Evolutionary conservation across 192 early-diverging fungal genomes (phyloP).

Genomic region (Entomortierella chlamydospora): DNA sequence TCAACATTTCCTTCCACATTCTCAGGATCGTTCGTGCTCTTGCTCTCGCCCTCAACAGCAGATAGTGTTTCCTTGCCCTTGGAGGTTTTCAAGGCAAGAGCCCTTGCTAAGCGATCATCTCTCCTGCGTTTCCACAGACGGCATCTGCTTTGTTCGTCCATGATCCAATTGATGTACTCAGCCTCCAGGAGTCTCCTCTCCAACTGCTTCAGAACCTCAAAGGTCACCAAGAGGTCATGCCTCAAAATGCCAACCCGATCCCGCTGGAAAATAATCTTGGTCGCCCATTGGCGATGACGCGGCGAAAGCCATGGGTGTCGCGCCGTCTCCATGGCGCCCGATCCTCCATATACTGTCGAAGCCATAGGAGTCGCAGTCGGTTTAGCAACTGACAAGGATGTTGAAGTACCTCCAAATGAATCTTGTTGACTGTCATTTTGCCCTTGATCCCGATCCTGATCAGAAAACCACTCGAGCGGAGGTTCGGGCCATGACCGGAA

Average conservation of each 20-base stretch:
- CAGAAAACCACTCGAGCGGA: conserved; percentile 26
- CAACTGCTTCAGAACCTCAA: conserved; percentile 60
- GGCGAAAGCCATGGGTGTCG: conserved; percentile 56
- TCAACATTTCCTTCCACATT: background rate
- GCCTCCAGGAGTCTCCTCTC: conserved; percentile 60
- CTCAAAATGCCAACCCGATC: conserved; percentile 60
- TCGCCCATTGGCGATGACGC: conserved; percentile 59
- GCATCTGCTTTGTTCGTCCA: conserved; percentile 59
- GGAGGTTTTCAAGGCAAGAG: background rate
- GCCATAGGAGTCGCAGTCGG: background rate
- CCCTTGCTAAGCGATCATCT: background rate
- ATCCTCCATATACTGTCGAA: background rate
- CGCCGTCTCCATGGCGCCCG: background rate
- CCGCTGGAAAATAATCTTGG: conserved; percentile 57
- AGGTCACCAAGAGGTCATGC: conserved; percentile 61
- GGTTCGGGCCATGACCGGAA: conserved; percentile 29
- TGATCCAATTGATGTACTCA: conserved; percentile 66
- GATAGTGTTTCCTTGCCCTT: background rate
- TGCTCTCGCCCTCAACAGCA: background rate
- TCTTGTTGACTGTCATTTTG: background rate
- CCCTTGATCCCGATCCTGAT: background rate
- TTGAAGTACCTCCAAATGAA: background rate
- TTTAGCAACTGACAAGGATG: background rate
- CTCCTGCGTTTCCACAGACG: conserved; percentile 34
- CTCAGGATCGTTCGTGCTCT: background rate